phyloP scores from a whole-genome alignment of 495 filamentous ascomycete genomes.

The Podospora conica region DNA sequence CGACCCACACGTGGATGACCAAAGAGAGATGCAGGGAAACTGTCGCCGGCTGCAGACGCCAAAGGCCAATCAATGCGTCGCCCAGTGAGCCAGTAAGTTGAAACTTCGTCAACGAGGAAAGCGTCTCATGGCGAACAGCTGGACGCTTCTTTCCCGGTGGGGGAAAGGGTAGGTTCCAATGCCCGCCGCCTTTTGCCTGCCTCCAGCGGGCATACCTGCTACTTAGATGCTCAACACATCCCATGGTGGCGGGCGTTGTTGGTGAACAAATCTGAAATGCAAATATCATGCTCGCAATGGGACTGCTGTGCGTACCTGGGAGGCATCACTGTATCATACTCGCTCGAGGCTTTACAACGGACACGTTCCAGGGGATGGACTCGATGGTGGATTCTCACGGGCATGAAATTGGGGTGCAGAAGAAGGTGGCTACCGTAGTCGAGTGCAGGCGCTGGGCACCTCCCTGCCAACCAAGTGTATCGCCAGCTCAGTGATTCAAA shows the following conservation, averaged over 20 bases:
- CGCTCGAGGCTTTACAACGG: background rate
- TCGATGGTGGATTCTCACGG: background rate
- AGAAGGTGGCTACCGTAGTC: slow-evolving; percentile 11
- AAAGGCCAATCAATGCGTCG: slow-evolving; percentile 24
- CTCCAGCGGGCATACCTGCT: too few species aligned
- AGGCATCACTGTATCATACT: background rate
- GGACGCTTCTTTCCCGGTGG: slow-evolving; percentile 8
- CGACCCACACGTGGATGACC: background rate
- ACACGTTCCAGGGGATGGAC: background rate
- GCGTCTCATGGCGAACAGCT: slow-evolving; percentile 17
- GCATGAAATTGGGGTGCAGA: background rate
- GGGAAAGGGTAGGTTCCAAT: background rate
- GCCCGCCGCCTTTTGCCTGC: background rate
- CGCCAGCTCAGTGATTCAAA: slow-evolving; percentile 34
- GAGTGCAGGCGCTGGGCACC: slow-evolving; percentile 10
- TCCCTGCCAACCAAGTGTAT: slow-evolving; percentile 9
- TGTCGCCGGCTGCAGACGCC: background rate
- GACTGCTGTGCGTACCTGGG: background rate
- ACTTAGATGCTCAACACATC: too few species aligned
- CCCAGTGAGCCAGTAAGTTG: slow-evolving; percentile 23
- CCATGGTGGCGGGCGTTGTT: background rate
- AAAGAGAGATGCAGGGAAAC: background rate
- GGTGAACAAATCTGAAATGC: too few species aligned
- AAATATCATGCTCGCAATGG: too few species aligned
- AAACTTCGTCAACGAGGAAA: slow-evolving; percentile 26